Evolutionary conservation across 345 rosid genomes (phyloP), one percentile per base, ranked within the genome.

Genomic region (Populus alba): DNA sequence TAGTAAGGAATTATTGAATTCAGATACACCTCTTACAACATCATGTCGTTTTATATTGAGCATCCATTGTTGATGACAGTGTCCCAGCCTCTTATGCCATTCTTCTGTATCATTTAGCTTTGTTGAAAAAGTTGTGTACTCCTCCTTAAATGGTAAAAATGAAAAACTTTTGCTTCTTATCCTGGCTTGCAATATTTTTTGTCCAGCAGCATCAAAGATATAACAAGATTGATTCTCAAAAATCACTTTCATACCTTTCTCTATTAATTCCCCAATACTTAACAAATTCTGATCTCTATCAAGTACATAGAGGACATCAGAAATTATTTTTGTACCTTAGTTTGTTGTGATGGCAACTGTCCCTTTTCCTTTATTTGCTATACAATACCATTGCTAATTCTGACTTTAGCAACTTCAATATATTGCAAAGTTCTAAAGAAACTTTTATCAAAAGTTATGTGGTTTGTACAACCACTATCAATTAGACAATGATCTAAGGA

Each of bases 151-250:
- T 35, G 43, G 74, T 38, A 71, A 16, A 3, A 83, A n/a, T 9
- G 73, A 37, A 7, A 76, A 83, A 57, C 39, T 71, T 37, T 76
- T 79, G 0, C 62, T 62, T 11, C 49, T 66, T 68, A 79, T 79
- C 3, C 55, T 9, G 0, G 76, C 39, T 7, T 22, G 41, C 2
- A 80, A 25, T 0, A 83, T 1, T 5, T 57, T 61, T 7, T 16
- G 2, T 0, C 68, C 37, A 8, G 0, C n/a, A 6, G n/a, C 27
- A 72, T 83, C 68, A 2, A 31, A 11, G n/a, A 83, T 70, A 0
- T 33, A 10, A 15, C 83, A 83, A 0, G 7, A 0, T 0, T 55
- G 69, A 1, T 61, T 66, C 63, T 83, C 35, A 23, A 83, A 83
- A 3, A 11, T 0, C 2, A 83, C 59, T 1, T 23, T 59, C 8